These are phyloP conservation scores for Arabidopsis lyrata DNA, from an alignment of 441 rosid species.

Conservation along the genomic window DNA sequence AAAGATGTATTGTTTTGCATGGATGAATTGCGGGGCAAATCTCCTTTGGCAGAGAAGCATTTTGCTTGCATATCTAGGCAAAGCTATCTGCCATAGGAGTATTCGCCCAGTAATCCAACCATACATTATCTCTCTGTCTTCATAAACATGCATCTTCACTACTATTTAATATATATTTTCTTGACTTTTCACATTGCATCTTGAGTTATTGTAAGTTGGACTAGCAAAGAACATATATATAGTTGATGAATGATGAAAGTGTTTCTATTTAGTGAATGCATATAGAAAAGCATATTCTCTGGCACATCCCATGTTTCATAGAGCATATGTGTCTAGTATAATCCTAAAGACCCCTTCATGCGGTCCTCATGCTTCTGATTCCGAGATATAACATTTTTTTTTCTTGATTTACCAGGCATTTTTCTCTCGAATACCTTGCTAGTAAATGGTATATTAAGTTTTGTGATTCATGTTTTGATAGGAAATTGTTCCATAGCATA, in stretches of 20 bases:
- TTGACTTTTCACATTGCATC: not conserved
- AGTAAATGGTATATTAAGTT: conserved; percentile 7
- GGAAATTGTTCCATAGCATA: conserved; percentile 41
- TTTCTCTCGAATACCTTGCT: conserved; percentile 5
- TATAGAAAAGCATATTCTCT: conserved; percentile 32
- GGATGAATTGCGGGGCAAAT: conserved; percentile 43
- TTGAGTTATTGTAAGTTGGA: conserved; percentile 26
- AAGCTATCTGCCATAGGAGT: conserved; percentile 38
- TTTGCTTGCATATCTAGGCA: conserved; percentile 9
- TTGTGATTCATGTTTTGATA: conserved; percentile 31
- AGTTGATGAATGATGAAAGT: conserved; percentile 17
- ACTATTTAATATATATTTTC: not conserved
- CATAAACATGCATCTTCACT: conserved; percentile 14
- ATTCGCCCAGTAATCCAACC: conserved; percentile 39
- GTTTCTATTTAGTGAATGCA: conserved; percentile 4
- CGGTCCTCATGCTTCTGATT: conserved; percentile 33
- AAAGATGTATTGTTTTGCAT: conserved; percentile 6
- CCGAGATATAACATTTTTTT: not conserved
- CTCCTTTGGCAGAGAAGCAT: conserved; percentile 42
- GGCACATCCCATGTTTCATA: conserved; percentile 35
- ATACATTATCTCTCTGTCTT: conserved; percentile 16
- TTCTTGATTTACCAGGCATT: not conserved
- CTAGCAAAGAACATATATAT: conserved; percentile 17
- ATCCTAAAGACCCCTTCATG: conserved; percentile 36
- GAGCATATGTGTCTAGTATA: conserved; percentile 42